Evolutionary conservation across 345 rosid genomes (phyloP), one percentile per base, ranked within the genome.

Genomic region (Eutrema japonicum): DNA sequence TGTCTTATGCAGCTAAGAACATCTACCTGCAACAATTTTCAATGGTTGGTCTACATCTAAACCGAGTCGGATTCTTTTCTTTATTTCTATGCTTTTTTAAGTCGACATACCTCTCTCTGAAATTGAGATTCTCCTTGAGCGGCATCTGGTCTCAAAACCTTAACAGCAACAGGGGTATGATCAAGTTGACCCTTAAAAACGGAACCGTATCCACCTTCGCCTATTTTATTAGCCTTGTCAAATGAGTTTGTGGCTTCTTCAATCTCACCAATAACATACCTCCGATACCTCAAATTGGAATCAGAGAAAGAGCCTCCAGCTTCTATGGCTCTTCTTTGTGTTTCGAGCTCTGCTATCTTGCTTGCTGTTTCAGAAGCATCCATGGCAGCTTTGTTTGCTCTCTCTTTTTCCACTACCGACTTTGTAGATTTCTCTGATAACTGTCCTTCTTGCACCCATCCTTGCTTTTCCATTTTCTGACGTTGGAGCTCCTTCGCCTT

Each of bases 171-270:
- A 0, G 87, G 80, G 10, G 96, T 95, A 71, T 92, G 96, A 81
- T 92, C 98, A 51, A 95, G 92, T 45, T 74, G 66, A 51, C 99
- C 86, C 82, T 81, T 87, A 56, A 57, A 95, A 33, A 95, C 99
- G 1, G 98, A 96, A 36, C 99, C 99, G 62, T 95, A 92, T 30
- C 99, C 99, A 41, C 99, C 99, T 85, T 92, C 98, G 0, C 98
- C 98, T 6, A 95, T 86, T 83, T 87, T 88, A 70, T 65, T 79
- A 32, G 85, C 75, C 13, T 49, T 52, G 4, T 81, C 30, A 27
- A 95, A 95, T 79, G 37, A 69, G 30, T 85, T 79, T 5, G 99
- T 95, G 13, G 97, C 98, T 56, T 68, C 58, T 79, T 95, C 97
- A 55, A 95, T 85, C 78, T 92, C 98, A 22, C 89, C 92, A 10